Evolutionary conservation across 768 basidiomycete genomes (phyloP), one percentile per base, ranked within the genome.

Genomic region (Leccinum disarticulatum): DNA sequence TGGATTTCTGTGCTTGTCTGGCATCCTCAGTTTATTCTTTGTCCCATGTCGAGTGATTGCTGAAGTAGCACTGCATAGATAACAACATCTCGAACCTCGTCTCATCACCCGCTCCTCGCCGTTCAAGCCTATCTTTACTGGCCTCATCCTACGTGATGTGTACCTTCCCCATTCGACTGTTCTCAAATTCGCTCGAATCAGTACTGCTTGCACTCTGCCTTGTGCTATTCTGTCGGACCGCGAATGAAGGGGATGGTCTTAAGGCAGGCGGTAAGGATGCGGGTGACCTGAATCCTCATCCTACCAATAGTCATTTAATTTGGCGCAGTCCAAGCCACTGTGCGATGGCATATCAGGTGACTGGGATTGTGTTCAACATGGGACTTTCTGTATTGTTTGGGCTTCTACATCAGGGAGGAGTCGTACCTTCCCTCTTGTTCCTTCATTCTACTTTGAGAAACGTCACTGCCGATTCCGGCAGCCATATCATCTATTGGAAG

Each of bases 401-500:
- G 14, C 5, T 77, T 49, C 57, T 77, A 31, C 77, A 25, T 25
- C 25, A 25, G 25, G 25, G 25, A 25, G 25, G 25, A 3, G 25
- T 25, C 3, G 25, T 25, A 25, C 25, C 25, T 6, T 78, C 77
- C 27, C 68, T 74, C 31, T 63, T 77, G 33, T 64, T 66, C 48
- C 66, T 79, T 8, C 74, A 46, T 25, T 25, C 25, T 25, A 25
- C 47, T 15, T 59, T 76, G 30, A 50, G 25, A n/a, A 43, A 58
- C 41, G 11, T 59, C 7, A 10, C 54, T 7, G 2, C 62, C 17
- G 51, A 25, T 41, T 55, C 57, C 17, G 62, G 52, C 6, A 59
- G 56, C n/a, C 60, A 58, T 11, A 41, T 76, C 17, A 58, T 76
- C 19, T 77, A 76, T 43, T 78, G 77, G 77, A 77, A 76, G 61